Conservation (phyloP, 371 early-diverging fungal genomes). For the Syncephalastrum sp. region DNA sequence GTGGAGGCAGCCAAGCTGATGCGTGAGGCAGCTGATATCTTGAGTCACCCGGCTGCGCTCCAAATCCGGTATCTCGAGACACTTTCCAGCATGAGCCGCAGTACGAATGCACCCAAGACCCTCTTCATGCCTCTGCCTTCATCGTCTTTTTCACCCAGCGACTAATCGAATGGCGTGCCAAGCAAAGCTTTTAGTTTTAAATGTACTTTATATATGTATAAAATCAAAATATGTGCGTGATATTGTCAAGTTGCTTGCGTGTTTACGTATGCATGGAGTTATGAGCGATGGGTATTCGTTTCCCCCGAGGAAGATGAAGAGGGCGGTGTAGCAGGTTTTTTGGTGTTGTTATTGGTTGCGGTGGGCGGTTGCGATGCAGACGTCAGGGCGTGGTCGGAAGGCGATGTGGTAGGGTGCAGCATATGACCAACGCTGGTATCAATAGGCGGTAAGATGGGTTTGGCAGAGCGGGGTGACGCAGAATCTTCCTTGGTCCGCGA, state of each 20-base stretch:
- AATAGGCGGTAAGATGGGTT: constrained; percentile 38
- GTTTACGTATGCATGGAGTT: too few species aligned
- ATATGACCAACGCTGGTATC: constrained; percentile 29
- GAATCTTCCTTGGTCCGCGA: not conserved
- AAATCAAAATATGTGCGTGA: too few species aligned
- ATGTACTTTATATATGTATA: not conserved
- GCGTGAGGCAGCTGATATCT: constrained; percentile 85
- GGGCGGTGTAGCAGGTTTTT: not conserved
- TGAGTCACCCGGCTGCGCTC: constrained; percentile 74
- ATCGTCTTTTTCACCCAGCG: not conserved
- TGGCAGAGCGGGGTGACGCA: constrained; percentile 21
- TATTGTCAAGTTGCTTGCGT: too few species aligned
- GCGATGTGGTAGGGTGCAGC: constrained; percentile 3
- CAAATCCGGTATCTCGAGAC: constrained; percentile 90
- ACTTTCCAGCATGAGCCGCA: constrained; percentile 72
- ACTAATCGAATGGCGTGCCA: not conserved
- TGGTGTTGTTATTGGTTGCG: not conserved
- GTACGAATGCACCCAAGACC: constrained; percentile 60
- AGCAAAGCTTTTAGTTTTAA: not conserved
- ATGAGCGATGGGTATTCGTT: not conserved
- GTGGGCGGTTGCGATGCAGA: too few species aligned
- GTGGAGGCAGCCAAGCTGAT: constrained; percentile 91
- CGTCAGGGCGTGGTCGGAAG: constrained; percentile 1
- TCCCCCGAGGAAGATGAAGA: constrained; percentile 6
- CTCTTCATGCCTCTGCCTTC: constrained; percentile 65